Evolutionary conservation across 805 yeast species (phyloP), one percentile per base, ranked within the genome.

Genomic region (Suhomyces tanzawaensis): DNA sequence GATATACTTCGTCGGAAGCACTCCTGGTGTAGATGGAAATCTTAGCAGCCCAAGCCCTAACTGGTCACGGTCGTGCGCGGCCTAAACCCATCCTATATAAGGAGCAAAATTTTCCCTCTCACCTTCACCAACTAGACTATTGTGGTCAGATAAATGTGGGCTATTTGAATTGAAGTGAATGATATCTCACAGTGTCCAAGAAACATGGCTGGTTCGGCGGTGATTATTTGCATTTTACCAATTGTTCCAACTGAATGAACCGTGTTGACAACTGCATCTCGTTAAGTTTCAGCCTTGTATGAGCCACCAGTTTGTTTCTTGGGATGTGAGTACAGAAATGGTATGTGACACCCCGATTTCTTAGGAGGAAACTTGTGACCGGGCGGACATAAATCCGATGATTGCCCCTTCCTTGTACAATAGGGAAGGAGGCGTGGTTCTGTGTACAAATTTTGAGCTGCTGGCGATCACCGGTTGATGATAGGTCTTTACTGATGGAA

Each of bases 221-320:
- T 69, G 77, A 69, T 69, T 69, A 69, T 67, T 66, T 67, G 72
- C 72, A 44, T 60, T 59, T 44, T 63, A 72, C 77, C 79, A 74
- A 73, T 74, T 74, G 79, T 74, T 74, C 79, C 79, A 59, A 73
- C 79, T 70, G 79, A 74, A 72, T 66, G 47, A 27, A 59, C 59
- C 58, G 48, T 68, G 78, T 72, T 64, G 78, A 74, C 78, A 72
- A 71, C 59, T 51, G 71, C 72, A 62, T 58, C 34, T 72, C 76
- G 77, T 73, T 73, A 73, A 73, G 79, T 73, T 73, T 73, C 79
- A 73, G 78, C 79, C 79, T 73, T 73, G 78, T 73, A 73, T 73
- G 79, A 73, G 77, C 72, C 56, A 23, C 40, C n/a, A 19, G 16
- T 21, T 22, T 25, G 29, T 32, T 24, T 23, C 17, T 29, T 31